Conservation (phyloP, 305 asterid species). For the Plantago lanceolata region DNA sequence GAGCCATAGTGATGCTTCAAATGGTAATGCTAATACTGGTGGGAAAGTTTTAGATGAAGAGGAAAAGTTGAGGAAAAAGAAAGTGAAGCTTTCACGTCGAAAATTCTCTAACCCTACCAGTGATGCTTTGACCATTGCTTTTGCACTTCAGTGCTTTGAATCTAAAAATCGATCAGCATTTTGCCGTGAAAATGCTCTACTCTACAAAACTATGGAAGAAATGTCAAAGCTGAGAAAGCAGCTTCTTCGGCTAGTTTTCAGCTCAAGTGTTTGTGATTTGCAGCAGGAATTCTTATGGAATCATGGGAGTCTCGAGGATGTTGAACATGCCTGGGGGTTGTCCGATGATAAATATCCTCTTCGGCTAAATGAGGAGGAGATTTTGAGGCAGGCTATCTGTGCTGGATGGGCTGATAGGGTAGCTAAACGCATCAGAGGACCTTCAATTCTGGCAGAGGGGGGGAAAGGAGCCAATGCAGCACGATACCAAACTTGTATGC, state of each 20-base stretch:
- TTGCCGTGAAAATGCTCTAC: conserved; percentile 53
- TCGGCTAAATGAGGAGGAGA: conserved; percentile 62
- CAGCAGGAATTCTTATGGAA: conserved; percentile 59
- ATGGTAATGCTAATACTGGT: conserved; percentile 29
- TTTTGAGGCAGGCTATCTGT: conserved; percentile 71
- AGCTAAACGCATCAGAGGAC: conserved; percentile 56
- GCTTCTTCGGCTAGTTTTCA: conserved; percentile 64
- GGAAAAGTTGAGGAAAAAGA: conserved; percentile 55
- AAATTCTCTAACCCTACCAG: conserved; percentile 66
- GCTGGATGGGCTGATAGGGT: conserved; percentile 92
- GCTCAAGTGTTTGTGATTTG: conserved; percentile 32
- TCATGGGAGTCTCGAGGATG: conserved; percentile 55
- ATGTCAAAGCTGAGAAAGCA: conserved; percentile 91
- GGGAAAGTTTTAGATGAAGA: conserved; percentile 35
- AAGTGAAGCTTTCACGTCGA: conserved; percentile 62
- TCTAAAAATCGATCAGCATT: conserved; percentile 32
- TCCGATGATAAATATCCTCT: conserved; percentile 54
- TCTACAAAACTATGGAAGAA: conserved; percentile 86
- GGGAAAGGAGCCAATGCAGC: conserved; percentile 47
- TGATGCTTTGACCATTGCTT: conserved; percentile 69
- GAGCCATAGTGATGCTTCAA: conserved; percentile 20
- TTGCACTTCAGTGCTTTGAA: conserved; percentile 77
- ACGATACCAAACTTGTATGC: conserved; percentile 68
- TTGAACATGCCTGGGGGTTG: conserved; percentile 62
- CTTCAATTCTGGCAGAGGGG: conserved; percentile 42